Base-by-base conservation (phyloP, 202 grass and related monocot genomes). In the Bolboschoenoplectus hybrid region DNA sequence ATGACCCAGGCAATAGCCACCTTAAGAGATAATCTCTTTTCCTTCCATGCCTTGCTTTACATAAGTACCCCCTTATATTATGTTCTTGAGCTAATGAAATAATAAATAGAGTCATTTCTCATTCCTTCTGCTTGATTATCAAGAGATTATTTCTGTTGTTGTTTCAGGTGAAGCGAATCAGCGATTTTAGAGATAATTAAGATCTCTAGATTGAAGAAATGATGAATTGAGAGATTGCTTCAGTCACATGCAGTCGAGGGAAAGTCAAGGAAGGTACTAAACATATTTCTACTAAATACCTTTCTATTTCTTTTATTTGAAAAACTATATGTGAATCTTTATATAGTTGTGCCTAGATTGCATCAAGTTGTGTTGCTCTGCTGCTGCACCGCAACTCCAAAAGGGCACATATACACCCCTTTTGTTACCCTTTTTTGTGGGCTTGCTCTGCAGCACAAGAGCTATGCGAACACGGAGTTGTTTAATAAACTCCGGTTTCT, bases 181-280 rank as follows among this genome's bases (percentile, higher is more conserved):
- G 57, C 14, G 6, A 57, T 84, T 70, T 66, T 70, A 70, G 82
- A 71, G 60, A 82, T 3, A 61, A 61, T 17, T 26, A 61, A 67
- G 14, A 35, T 57, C 47, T 70, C 26, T 51, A 51, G 43, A 69
- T 69, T 84, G 47, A 71, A 71, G 46, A 82, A 65, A 47, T 57
- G 4, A 67, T 84, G 82, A 84, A 71, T 84, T 84, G 82, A 71
- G 64, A 52, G 82, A 16, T 84, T 71, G 61, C 41, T 83, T 14
- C 32, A 60, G 62, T 67, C 63, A 34, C 46, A 84, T 84, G 82
- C 63, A 84, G 8, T 69, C 81, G 14, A 68, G 66, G 65, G 62
- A 50, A 57, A 71, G 64, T 19, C 60, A 43, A 71, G 65, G 65
- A 84, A 84, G 82, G 82, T 84, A 84, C 67, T 41, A 2, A 40